Conservation (phyloP, 495 filamentous ascomycete genomes). For the Tuber indicum region DNA sequence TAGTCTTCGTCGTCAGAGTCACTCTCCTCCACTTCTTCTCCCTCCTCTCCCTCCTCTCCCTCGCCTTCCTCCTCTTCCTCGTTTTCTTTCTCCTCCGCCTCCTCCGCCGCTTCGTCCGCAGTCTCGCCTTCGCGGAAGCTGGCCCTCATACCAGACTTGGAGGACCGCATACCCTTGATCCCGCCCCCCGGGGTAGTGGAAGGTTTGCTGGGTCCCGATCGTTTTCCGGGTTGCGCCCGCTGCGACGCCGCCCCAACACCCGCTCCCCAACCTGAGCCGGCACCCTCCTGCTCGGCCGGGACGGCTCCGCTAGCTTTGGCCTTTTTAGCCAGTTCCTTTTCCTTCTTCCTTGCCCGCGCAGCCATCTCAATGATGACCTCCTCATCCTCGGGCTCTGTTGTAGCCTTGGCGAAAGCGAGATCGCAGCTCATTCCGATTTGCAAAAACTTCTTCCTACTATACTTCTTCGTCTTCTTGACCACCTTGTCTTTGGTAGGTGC, state of each 20-base stretch:
- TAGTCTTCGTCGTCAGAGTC: slow-evolving; percentile 15
- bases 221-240: too few relatives aligned
- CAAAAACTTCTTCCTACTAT: slow-evolving; percentile 70
- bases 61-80: not conserved
- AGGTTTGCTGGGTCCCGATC: not conserved
- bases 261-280: not conserved
- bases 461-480: slow-evolving; percentile 57
- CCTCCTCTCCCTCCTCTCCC: not conserved
- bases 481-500: slow-evolving; percentile 57
- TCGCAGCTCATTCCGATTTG: slow-evolving; percentile 78
- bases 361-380: slow-evolving; percentile 49
- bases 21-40: slow-evolving; percentile 7
- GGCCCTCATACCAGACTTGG: not conserved
- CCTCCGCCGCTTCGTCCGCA: slow-evolving; percentile 11
- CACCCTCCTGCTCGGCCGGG: not conserved
- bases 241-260: not conserved
- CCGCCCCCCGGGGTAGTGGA: not conserved
- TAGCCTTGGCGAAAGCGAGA: slow-evolving; percentile 70
- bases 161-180: not conserved
- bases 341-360: slow-evolving; percentile 16
- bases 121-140: not conserved
- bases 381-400: slow-evolving; percentile 64
- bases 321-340: slow-evolving; percentile 4
- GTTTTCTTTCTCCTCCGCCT: not conserved
- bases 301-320: slow-evolving; percentile 1